phyloP scores from a whole-genome alignment of 106 monocot genomes.

The Chionographis japonica region DNA sequence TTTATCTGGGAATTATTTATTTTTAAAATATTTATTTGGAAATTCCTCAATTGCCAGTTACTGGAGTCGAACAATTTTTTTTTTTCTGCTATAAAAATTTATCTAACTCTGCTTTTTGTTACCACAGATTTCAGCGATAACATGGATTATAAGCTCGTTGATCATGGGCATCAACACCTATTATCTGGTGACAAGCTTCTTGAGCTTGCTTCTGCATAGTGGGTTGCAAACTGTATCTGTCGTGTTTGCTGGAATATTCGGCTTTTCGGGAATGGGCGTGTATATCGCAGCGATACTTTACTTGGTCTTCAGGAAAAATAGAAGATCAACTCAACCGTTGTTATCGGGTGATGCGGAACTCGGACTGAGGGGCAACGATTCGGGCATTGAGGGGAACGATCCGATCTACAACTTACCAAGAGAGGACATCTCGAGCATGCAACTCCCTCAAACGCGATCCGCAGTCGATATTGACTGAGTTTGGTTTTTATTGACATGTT shows the following conservation, averaged over 20 bases:
- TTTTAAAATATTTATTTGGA: too few species aligned
- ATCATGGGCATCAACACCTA: slow-evolving; percentile 91
- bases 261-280: slow-evolving; percentile 63
- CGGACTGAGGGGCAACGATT: slow-evolving; percentile 7
- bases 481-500: too few species aligned
- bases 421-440: slow-evolving; percentile 86
- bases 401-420: slow-evolving; percentile 46
- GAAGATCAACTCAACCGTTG: slow-evolving; percentile 45
- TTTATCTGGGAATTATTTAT: too few species aligned
- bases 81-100: too few species aligned
- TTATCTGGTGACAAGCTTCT: slow-evolving; percentile 66
- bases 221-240: slow-evolving; percentile 24
- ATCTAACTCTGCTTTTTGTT: neutral
- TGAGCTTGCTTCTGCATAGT: slow-evolving; percentile 53
- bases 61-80: neutral
- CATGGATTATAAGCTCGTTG: slow-evolving; percentile 72
- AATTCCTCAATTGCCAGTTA: neutral
- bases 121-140: slow-evolving; percentile 58
- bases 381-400: slow-evolving; percentile 7
- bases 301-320: slow-evolving; percentile 70
- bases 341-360: slow-evolving; percentile 44
- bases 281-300: slow-evolving; percentile 64
- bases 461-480: slow-evolving; percentile 20
- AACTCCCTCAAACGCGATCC: slow-evolving; percentile 44
- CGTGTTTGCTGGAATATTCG: slow-evolving; percentile 73